Percentiles rank a stretch among this genome's conserved stretches.
Conservation (phyloP, 1,284 basidiomycete genomes). For the Cerioporus squamosus region DNA sequence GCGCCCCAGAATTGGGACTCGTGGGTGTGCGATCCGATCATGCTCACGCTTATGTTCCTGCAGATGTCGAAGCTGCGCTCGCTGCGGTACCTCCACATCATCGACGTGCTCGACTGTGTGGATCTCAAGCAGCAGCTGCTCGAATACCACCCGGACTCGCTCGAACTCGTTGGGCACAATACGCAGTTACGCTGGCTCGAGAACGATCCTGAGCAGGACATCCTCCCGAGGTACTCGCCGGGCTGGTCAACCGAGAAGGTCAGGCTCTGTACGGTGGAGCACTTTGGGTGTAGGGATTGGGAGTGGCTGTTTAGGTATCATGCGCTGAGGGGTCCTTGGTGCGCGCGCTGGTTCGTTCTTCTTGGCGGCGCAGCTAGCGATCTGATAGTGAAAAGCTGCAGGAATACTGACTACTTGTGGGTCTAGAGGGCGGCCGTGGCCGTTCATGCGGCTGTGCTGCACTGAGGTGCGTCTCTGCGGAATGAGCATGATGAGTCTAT, state of each 20-base stretch:
- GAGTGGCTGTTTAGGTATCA: slow-evolving; percentile 15
- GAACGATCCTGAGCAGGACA: not conserved
- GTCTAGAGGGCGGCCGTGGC: no score
- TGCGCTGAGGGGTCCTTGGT: not conserved
- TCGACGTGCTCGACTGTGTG: not conserved
- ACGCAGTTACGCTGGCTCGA: not conserved
- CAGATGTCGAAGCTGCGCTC: no score
- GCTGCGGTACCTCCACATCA: slow-evolving; percentile 4
- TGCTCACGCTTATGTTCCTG: no score
- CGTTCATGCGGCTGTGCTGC: no score
- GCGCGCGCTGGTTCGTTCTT: no score
- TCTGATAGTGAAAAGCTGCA: no score
- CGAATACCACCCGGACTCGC: slow-evolving; percentile 6
- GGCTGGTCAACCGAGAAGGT: not conserved
- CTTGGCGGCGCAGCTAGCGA: no score
- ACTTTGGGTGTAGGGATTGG: slow-evolving; percentile 16
- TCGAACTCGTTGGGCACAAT: slow-evolving; percentile 11
- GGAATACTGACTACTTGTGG: no score
- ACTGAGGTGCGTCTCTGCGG: no score
- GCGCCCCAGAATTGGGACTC: not conserved
- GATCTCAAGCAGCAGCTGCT: slow-evolving; percentile 3
- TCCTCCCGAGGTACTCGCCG: no score
- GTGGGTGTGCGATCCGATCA: no score
- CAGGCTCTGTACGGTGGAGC: slow-evolving; percentile 2
- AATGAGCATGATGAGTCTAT: no score